Evolutionary conservation across 2,329 filamentous ascomycete species (phyloP).

Genomic region (Fusarium metavorans): DNA sequence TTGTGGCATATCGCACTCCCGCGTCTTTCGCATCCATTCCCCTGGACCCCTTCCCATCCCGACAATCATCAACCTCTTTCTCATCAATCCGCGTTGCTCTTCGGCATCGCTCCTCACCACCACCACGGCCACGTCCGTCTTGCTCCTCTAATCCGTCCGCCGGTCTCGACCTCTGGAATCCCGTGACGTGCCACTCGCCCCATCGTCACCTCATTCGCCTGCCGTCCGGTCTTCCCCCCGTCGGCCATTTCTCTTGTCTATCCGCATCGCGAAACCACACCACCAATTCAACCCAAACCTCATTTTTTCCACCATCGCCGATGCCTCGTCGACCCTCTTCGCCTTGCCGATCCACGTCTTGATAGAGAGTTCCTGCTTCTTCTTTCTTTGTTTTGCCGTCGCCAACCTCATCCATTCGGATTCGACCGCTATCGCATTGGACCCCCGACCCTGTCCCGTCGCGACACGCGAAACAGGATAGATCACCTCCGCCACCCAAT

Average conservation of each 20-base stretch:
- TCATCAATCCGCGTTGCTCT: constrained; percentile 37
- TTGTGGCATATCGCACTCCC: constrained; percentile 39
- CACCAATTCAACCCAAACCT: constrained; percentile 24
- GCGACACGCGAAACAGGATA: constrained; percentile 47
- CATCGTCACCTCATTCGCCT: constrained; percentile 45
- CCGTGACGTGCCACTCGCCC: constrained; percentile 45
- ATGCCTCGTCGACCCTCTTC: constrained; percentile 43
- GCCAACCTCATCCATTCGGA: constrained; percentile 20
- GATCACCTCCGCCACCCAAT: constrained; percentile 27
- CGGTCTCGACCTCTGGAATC: constrained; percentile 37
- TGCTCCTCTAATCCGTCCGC: constrained; percentile 29
- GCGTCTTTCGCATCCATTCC: constrained; percentile 42
- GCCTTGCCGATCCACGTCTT: constrained; percentile 30
- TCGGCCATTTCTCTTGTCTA: constrained; percentile 36
- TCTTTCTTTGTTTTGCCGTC: constrained; percentile 17
- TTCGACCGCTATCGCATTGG: constrained; percentile 39
- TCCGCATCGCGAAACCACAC: constrained; percentile 46
- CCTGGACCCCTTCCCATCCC: constrained; percentile 22
- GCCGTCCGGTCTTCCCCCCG: constrained; percentile 29
- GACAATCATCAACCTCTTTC: constrained; percentile 38
- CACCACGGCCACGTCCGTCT: constrained; percentile 26
- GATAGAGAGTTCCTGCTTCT: constrained; percentile 23
- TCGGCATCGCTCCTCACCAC: constrained; percentile 31
- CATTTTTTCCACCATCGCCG: constrained; percentile 35
- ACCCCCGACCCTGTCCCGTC: constrained; percentile 38